A percentile compares a stretch with the other conserved stretches of the same genome.
Evolutionary conservation across 352 stramenopile genomes (phyloP).

Genomic region (Thraustotheca clavata): DNA sequence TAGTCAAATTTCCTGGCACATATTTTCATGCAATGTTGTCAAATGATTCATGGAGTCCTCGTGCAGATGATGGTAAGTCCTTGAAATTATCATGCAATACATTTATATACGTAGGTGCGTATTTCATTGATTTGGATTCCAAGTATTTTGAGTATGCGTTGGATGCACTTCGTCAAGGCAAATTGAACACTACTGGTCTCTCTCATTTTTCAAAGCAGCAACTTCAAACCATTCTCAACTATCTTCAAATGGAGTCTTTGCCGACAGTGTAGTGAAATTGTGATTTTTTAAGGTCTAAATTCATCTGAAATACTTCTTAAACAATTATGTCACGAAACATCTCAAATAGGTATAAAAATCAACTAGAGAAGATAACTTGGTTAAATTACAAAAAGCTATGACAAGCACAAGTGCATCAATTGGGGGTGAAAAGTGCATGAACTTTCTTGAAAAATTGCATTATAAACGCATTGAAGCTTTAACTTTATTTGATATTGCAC

Average conservation of each 20-base stretch:
- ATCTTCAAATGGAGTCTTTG: slow-evolving; percentile 6
- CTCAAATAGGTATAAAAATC: no score
- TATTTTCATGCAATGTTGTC: slow-evolving; percentile 25
- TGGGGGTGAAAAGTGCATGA: no score
- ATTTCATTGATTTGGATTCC: slow-evolving; percentile 19
- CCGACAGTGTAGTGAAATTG: not conserved
- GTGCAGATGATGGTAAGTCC: slow-evolving; percentile 14
- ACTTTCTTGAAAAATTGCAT: no score
- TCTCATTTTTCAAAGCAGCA: slow-evolving; percentile 17
- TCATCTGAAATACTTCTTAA: no score
- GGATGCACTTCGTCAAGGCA: slow-evolving; percentile 14
- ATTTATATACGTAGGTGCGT: slow-evolving; percentile 6
- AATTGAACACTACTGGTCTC: slow-evolving; percentile 16
- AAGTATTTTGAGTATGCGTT: slow-evolving; percentile 20
- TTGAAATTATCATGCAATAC: not conserved
- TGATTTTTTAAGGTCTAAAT: no score
- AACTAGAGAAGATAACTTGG: no score
- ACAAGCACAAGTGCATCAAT: no score
- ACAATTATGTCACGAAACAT: no score
- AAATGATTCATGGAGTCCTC: not conserved
- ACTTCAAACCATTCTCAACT: slow-evolving; percentile 18
- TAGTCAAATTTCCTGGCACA: slow-evolving; percentile 19
- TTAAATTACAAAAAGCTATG: no score
- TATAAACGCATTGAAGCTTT: no score
- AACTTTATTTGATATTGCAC: no score